A percentile compares a stretch with the other conserved stretches of the same genome.
Evolutionary conservation across 495 filamentous ascomycete species (phyloP).

Genomic region (Pseudomonodictys pantanalensis): DNA sequence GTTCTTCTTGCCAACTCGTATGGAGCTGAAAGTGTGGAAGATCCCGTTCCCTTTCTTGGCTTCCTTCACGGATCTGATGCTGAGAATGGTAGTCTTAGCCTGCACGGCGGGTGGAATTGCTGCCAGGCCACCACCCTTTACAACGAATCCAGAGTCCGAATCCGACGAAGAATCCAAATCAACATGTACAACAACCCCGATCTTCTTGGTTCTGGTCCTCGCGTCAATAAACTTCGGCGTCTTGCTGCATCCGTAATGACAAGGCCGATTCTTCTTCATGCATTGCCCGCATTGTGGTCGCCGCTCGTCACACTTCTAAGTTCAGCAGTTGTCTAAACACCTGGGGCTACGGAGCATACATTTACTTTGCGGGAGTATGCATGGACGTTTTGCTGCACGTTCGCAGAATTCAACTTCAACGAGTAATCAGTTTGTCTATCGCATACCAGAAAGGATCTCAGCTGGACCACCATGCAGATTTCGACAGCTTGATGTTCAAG

Average conservation of each 20-base stretch:
- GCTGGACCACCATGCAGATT: no score
- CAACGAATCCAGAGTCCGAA: no score
- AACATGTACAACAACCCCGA: neutral
- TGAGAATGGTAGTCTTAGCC: neutral
- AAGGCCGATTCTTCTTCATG: constrained; percentile 6
- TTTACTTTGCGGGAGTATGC: constrained; percentile 4
- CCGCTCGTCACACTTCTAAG: constrained; percentile 2
- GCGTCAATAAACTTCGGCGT: neutral
- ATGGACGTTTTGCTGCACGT: no score
- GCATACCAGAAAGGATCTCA: no score
- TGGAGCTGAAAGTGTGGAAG: neutral
- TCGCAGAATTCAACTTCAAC: no score
- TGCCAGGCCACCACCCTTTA: neutral
- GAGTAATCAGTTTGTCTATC: no score
- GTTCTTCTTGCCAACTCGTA: neutral
- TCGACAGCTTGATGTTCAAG: no score
- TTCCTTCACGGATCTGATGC: neutral
- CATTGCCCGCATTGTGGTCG: constrained; percentile 6
- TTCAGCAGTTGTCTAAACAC: neutral
- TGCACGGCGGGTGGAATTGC: neutral
- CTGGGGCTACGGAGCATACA: neutral
- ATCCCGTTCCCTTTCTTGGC: neutral
- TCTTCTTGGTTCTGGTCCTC: neutral
- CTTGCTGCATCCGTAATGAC: neutral
- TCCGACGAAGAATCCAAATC: no score